Conservation (phyloP, 805 yeast species). For the Pichia insulana region DNA sequence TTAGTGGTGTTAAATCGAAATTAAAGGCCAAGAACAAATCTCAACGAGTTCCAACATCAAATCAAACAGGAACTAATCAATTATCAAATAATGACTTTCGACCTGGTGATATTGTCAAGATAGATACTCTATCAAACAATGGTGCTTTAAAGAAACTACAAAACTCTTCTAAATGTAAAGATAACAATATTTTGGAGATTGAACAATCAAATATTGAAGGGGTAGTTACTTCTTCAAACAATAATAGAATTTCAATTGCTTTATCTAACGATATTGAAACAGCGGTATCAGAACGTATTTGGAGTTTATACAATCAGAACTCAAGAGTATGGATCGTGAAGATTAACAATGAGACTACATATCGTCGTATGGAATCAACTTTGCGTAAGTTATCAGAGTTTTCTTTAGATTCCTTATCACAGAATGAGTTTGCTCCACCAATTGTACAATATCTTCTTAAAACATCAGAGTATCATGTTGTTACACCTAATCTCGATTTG, state of each 20-base stretch:
- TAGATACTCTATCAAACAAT: constrained; percentile 37
- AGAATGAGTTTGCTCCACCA: constrained; percentile 3
- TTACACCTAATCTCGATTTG: background rate
- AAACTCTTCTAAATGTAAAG: constrained; percentile 24
- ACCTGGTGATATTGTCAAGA: constrained; percentile 68
- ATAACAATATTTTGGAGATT: constrained; percentile 17
- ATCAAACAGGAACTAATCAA: constrained; percentile 24
- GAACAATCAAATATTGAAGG: constrained; percentile 39
- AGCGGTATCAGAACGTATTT: background rate
- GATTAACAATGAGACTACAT: constrained; percentile 59
- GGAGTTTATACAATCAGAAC: constrained; percentile 2
- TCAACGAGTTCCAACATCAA: background rate
- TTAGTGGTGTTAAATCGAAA: constrained; percentile 13
- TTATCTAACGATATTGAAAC: constrained; percentile 27
- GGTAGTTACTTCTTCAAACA: constrained; percentile 50
- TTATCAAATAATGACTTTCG: constrained; percentile 33
- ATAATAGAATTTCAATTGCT: constrained; percentile 44
- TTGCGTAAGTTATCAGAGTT: constrained; percentile 56
- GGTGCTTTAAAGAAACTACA: constrained; percentile 20
- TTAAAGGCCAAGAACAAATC: background rate
- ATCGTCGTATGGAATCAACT: constrained; percentile 71
- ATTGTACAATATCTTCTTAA: constrained; percentile 43
- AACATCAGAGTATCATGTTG: constrained; percentile 25
- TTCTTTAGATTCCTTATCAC: constrained; percentile 24
- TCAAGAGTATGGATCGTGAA: constrained; percentile 56